phyloP scores from a whole-genome alignment of 2,329 filamentous ascomycete genomes.

The Dactylellina drechsleri region DNA sequence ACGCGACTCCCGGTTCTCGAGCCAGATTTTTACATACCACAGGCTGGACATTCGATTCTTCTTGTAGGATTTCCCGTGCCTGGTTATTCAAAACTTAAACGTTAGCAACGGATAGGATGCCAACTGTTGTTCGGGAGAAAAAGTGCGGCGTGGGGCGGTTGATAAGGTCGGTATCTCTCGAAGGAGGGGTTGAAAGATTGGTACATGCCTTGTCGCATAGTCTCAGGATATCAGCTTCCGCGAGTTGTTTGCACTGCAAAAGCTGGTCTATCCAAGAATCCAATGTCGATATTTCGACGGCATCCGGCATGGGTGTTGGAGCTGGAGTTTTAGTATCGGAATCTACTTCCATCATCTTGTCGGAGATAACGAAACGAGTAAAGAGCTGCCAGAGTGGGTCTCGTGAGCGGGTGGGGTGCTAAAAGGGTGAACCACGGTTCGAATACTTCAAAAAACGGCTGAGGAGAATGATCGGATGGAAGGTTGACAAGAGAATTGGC shows the following conservation, averaged over 20 bases:
- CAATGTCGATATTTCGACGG: conserved; percentile 89
- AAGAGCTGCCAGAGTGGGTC: conserved; percentile 21
- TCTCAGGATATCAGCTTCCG: conserved; percentile 92
- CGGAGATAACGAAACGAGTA: conserved; percentile 40
- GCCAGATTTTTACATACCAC: conserved; percentile 73
- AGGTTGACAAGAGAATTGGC: conserved; percentile 24
- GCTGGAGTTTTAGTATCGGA: conserved; percentile 81
- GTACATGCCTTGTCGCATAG: conserved; percentile 91
- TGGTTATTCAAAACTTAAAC: conserved; percentile 61
- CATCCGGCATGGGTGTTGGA: conserved; percentile 76
- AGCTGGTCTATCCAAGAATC: conserved; percentile 99
- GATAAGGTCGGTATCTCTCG: not conserved
- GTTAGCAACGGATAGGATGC: conserved; percentile 42
- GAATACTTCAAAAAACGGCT: conserved; percentile 11
- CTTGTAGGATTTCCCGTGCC: conserved; percentile 95
- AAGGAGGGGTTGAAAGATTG: conserved; percentile 26
- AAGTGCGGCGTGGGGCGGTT: not conserved
- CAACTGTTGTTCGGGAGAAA: not conserved
- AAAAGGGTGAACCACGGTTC: not conserved
- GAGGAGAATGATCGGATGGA: conserved; percentile 15
- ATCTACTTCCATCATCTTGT: conserved; percentile 80
- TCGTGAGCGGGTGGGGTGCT: conserved; percentile 50
- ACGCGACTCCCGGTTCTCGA: conserved; percentile 8
- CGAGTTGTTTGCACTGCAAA: conserved; percentile 98
- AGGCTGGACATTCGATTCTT: conserved; percentile 98